These are phyloP conservation scores for Entelexis sorbosivorans DNA, from an alignment of 1,139 yeast species.

Conservation along the genomic window DNA sequence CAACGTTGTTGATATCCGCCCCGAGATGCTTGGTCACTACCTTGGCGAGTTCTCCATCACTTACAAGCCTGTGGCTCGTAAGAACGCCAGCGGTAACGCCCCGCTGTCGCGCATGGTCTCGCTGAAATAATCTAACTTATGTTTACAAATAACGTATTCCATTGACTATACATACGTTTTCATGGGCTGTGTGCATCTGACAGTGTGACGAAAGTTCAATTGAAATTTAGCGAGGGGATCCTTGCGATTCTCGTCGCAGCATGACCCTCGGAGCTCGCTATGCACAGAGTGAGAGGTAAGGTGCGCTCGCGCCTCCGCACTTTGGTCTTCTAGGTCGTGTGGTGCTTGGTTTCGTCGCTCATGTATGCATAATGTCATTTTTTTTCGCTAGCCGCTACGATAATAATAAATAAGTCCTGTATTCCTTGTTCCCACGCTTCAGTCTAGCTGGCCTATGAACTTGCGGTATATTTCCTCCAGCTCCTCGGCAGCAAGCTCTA, in stretches of 20 bases:
- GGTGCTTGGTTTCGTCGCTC: no score
- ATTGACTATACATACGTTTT: background rate
- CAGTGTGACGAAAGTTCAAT: background rate
- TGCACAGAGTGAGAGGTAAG: no score
- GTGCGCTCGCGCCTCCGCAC: no score
- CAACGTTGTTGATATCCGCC: constrained; percentile 96
- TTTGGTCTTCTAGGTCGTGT: no score
- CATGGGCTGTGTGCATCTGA: background rate
- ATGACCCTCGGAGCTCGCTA: no score
- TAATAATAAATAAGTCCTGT: background rate
- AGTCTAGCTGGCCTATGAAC: constrained; percentile 13
- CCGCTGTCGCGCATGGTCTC: constrained; percentile 44
- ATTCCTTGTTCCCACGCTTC: no score
- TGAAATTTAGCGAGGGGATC: no score
- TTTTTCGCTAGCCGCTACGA: no score
- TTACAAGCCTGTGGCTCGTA: constrained; percentile 96
- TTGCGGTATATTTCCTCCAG: constrained; percentile 29
- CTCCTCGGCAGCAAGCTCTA: constrained; percentile 63
- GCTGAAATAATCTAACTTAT: constrained; percentile 27
- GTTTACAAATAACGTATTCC: constrained; percentile 2
- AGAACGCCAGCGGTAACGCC: constrained; percentile 25
- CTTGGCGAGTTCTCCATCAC: constrained; percentile 99
- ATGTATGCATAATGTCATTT: no score
- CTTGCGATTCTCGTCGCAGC: no score
- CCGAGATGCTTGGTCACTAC: constrained; percentile 99